These are phyloP conservation scores for Fistulifera pelliculosa DNA, from an alignment of 108 stramenopile species.

Conservation along the genomic window DNA sequence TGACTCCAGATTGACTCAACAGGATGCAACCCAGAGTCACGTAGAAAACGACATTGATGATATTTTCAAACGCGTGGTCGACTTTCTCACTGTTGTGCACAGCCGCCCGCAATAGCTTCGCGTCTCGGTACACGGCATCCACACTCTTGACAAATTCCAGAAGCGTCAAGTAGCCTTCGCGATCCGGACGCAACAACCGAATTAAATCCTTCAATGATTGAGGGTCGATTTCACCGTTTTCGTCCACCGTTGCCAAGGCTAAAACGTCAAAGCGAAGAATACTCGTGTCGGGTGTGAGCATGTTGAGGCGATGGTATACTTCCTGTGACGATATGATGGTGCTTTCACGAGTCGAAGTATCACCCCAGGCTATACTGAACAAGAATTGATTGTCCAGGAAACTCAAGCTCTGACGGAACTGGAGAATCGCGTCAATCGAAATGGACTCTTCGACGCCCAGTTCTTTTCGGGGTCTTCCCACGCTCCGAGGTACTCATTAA, in stretches of 20 bases:
- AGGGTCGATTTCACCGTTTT: slow-evolving; percentile 28
- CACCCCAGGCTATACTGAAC: slow-evolving; percentile 50
- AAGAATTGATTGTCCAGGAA: slow-evolving; percentile 49
- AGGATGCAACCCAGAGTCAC: slow-evolving; percentile 25
- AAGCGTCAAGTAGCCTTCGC: slow-evolving; percentile 32
- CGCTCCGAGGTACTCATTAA: slow-evolving; percentile 4
- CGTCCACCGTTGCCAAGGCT: slow-evolving; percentile 27
- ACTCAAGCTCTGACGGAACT: slow-evolving; percentile 49
- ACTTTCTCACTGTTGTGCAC: slow-evolving; percentile 55
- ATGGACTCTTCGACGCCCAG: not conserved
- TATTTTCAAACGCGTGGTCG: slow-evolving; percentile 25
- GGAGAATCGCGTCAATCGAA: slow-evolving; percentile 29
- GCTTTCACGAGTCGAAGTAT: slow-evolving; percentile 37
- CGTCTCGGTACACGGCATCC: slow-evolving; percentile 53
- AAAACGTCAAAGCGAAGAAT: slow-evolving; percentile 48
- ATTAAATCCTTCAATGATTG: slow-evolving; percentile 46
- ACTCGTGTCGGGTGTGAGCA: slow-evolving; percentile 5
- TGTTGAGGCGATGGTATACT: slow-evolving; percentile 39
- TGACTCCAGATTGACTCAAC: slow-evolving; percentile 32
- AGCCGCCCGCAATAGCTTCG: slow-evolving; percentile 50
- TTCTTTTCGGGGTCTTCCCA: slow-evolving; percentile 1
- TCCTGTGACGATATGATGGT: slow-evolving; percentile 49
- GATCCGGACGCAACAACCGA: slow-evolving; percentile 35
- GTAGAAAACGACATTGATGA: slow-evolving; percentile 55
- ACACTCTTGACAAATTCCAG: slow-evolving; percentile 56